Conservation (phyloP, 768 basidiomycete genomes). For the Pluteus cervinus region DNA sequence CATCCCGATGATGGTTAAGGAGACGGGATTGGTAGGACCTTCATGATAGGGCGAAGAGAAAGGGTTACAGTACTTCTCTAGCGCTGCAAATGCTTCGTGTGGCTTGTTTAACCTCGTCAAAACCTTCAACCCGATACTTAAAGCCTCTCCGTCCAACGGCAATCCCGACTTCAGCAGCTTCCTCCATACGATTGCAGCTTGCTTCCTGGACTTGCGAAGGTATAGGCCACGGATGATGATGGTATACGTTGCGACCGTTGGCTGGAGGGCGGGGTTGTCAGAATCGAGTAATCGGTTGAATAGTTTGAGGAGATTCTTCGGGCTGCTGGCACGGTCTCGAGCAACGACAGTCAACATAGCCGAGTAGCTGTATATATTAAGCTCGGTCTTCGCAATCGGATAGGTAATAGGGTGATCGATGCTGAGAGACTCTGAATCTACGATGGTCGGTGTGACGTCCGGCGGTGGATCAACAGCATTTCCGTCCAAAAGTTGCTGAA, state of each 20-base stretch:
- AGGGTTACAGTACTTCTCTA: conserved; percentile 33
- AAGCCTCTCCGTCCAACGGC: conserved; percentile 37
- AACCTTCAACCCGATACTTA: conserved; percentile 46
- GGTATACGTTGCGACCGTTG: conserved; percentile 45
- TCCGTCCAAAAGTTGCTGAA: conserved; percentile 24
- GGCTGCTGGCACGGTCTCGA: conserved; percentile 27
- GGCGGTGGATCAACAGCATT: not conserved
- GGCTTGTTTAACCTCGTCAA: conserved; percentile 37
- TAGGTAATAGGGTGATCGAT: conserved; percentile 6
- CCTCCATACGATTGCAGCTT: conserved; percentile 40
- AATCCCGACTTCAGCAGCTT: conserved; percentile 28
- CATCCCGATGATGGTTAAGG: conserved; percentile 20
- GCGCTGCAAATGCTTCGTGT: conserved; percentile 41
- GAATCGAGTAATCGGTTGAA: conserved; percentile 16
- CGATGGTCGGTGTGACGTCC: not conserved
- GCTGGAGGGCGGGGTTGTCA: conserved; percentile 23
- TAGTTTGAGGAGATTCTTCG: conserved; percentile 26
- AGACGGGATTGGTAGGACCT: conserved; percentile 12
- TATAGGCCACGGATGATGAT: conserved; percentile 50
- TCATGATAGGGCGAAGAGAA: not conserved
- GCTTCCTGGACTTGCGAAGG: conserved; percentile 28
- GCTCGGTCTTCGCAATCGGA: conserved; percentile 17
- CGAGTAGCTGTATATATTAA: conserved; percentile 43
- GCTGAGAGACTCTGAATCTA: conserved; percentile 3
- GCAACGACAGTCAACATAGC: conserved; percentile 39